Base-by-base conservation (phyloP, 345 rosid genomes). In the Hypericum perforatum region DNA sequence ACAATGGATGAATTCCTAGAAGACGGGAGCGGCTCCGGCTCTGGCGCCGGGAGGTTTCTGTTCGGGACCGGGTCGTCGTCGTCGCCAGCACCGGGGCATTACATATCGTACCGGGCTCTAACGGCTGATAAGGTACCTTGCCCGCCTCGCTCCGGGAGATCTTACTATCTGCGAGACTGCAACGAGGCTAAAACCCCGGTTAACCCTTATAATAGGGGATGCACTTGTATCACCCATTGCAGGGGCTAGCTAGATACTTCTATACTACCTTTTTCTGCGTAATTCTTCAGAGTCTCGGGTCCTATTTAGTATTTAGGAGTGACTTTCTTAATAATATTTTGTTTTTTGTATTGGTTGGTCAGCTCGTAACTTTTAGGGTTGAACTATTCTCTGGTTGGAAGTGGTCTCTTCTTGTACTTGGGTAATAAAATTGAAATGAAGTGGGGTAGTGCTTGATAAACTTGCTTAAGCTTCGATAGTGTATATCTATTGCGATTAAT, bases 141-240 rank as follows among this genome's bases (percentile, higher is more conserved):
- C n/a, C 66, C 71, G 1, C 58, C 71, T 8, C 46, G 71, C 3
- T 66, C 71, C 0, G 71, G 71, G 7, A 61, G 53, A 53, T 61
- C 71, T 39, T 66, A 66, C 43, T 66, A 66, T n/a, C 55, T 62
- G 15, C 53, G 39, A 15, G 37, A 66, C n/a, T 66, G 71, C 46
- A 56, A 16, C 49, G 29, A 13, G 5, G 44, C 70, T 8, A 49
- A 45, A 43, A 14, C 29, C 0, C 70, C 60, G 9, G 65, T 44
- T 11, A 60, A 66, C 11, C 70, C 65, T 6, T 66, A 66, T 57
- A 16, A 29, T 9, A 54, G 70, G 11, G 70, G 70, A 12, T 60
- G 70, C 61, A 53, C 70, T 43, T 49, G 61, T 12, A 66, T 66
- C 43, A 7, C 70, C 10, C 65, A 39, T 12, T 60, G 70, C 65